These are phyloP conservation scores for Hyaloscypha finlandica DNA, from an alignment of 495 filamentous ascomycete species.

Conservation along the genomic window DNA sequence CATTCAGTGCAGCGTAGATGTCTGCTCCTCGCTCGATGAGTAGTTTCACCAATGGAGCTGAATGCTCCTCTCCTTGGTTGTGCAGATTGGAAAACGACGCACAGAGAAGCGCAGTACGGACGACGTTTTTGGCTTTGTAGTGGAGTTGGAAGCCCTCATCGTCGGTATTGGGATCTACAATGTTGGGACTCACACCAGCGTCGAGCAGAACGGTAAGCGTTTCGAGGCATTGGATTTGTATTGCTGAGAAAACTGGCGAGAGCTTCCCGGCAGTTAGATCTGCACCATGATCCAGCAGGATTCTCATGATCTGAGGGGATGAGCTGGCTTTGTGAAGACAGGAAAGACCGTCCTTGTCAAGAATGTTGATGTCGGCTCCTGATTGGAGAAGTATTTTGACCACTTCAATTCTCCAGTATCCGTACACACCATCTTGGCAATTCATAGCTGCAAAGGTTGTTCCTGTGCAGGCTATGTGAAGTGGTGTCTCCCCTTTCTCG, in stretches of 20 bases:
- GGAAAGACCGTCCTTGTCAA: slow-evolving; percentile 33
- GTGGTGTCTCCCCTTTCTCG: slow-evolving; percentile 40
- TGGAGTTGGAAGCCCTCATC: not conserved
- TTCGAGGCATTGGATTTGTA: slow-evolving; percentile 19
- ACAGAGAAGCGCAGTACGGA: slow-evolving; percentile 11
- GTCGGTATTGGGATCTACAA: not conserved
- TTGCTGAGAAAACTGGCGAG: slow-evolving; percentile 20
- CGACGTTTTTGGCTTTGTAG: slow-evolving; percentile 4
- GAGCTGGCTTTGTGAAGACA: slow-evolving; percentile 34
- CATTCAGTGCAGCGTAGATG: slow-evolving; percentile 26
- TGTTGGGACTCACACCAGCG: slow-evolving; percentile 19
- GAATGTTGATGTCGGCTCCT: slow-evolving; percentile 43
- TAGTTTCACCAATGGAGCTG: slow-evolving; percentile 22
- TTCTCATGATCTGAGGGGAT: slow-evolving; percentile 43
- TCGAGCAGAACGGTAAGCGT: slow-evolving; percentile 17
- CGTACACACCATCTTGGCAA: not conserved
- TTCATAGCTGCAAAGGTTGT: not conserved
- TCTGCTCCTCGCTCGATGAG: slow-evolving; percentile 29
- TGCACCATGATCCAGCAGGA: slow-evolving; percentile 32
- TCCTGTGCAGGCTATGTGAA: slow-evolving; percentile 37
- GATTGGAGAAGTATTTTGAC: slow-evolving; percentile 35
- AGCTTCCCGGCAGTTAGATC: slow-evolving; percentile 18
- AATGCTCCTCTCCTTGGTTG: slow-evolving; percentile 13
- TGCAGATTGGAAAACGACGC: slow-evolving; percentile 13
- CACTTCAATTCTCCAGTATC: slow-evolving; percentile 28